Percentiles rank a stretch among this genome's conserved stretches.
Evolutionary conservation across 345 rosid species (phyloP).

Genomic region (Kernera saxatilis): DNA sequence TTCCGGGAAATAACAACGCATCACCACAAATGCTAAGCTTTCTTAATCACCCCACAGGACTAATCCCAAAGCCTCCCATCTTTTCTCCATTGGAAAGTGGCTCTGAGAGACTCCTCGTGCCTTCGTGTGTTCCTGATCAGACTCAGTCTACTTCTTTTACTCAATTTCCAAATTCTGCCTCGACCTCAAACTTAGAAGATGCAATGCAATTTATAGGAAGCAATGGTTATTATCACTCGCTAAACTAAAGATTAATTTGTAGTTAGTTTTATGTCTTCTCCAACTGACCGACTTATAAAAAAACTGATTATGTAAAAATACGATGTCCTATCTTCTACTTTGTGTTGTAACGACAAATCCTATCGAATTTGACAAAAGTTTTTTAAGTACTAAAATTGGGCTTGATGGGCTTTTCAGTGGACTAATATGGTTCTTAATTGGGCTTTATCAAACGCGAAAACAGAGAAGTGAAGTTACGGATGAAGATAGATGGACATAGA

Average conservation of each 20-base stretch:
- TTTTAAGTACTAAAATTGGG: too few species aligned
- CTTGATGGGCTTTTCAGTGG: too few species aligned
- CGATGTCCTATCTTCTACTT: neutral
- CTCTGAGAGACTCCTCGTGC: constrained; percentile 4
- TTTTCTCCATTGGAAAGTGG: constrained; percentile 17
- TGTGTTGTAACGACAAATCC: neutral
- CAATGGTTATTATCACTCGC: neutral
- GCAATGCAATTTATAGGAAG: constrained; percentile 13
- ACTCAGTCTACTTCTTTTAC: constrained; percentile 15
- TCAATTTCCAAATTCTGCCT: neutral
- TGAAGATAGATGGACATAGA: too few species aligned
- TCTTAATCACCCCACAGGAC: constrained; percentile 7
- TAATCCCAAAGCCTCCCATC: constrained; percentile 1
- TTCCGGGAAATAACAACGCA: neutral
- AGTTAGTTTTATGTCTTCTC: neutral
- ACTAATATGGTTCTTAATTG: too few species aligned
- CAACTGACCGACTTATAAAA: neutral
- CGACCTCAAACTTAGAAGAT: constrained; percentile 6
- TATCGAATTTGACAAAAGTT: too few species aligned
- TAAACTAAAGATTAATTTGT: constrained; percentile 1
- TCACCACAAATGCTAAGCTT: constrained; percentile 5
- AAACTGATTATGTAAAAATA: neutral
- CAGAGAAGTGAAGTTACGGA: too few species aligned
- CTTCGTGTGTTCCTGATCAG: constrained; percentile 18
- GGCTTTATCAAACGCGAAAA: too few species aligned